Conservation (phyloP, 2,329 filamentous ascomycete species). For the Aspergillus japonicus region DNA sequence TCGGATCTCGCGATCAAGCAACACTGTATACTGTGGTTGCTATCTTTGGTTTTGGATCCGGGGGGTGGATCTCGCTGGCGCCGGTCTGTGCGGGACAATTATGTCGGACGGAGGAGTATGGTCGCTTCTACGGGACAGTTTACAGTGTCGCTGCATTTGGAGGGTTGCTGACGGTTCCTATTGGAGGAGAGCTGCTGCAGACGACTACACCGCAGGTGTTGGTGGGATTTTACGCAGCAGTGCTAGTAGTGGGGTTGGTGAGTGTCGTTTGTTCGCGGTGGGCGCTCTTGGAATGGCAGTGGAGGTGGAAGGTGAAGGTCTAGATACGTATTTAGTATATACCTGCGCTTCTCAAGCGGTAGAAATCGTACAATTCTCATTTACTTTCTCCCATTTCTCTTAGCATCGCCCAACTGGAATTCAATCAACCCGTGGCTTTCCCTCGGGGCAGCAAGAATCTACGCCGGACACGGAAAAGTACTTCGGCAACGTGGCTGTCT, state of each 20-base stretch:
- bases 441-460: too few species aligned
- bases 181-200: slow-evolving; percentile 49
- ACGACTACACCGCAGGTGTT: slow-evolving; percentile 46
- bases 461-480: too few species aligned
- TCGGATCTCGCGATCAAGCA: slow-evolving; percentile 40
- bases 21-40: slow-evolving; percentile 48
- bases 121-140: slow-evolving; percentile 49
- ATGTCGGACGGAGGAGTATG: slow-evolving; percentile 49
- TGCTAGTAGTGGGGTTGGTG: slow-evolving; percentile 39
- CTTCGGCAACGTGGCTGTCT: too few species aligned
- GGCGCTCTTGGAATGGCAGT: slow-evolving; percentile 39
- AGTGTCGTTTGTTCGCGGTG: slow-evolving; percentile 30
- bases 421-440: too few species aligned
- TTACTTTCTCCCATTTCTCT: too few species aligned
- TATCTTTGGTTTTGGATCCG: slow-evolving; percentile 52
- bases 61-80: slow-evolving; percentile 48
- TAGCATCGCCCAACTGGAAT: too few species aligned
- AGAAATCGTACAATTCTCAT: too few species aligned
- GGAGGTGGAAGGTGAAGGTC: slow-evolving; percentile 40
- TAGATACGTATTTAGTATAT: neutral
- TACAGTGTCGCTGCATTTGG: slow-evolving; percentile 50
- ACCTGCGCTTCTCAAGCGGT: too few species aligned
- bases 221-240: slow-evolving; percentile 48
- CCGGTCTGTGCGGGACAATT: slow-evolving; percentile 49
- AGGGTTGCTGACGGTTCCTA: slow-evolving; percentile 47